Conservation (phyloP, 169 alveolate species). For the Cryptosporidium meleagridis region DNA sequence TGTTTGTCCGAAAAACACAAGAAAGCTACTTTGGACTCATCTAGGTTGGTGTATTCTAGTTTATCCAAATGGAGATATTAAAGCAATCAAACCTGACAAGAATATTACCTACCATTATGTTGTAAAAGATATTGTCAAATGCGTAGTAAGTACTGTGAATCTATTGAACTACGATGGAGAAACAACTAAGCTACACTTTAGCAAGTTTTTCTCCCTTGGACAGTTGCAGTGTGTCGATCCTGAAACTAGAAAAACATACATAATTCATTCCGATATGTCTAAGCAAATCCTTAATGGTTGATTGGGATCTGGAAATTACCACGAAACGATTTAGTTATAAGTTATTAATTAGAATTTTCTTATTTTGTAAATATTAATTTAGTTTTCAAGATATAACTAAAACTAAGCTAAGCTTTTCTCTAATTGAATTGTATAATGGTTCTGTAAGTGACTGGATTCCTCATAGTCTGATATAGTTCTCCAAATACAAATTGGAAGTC, state of each 20-base stretch:
- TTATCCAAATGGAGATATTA: conserved; percentile 63
- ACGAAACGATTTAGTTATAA: background rate
- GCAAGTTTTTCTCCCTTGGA: conserved; percentile 43
- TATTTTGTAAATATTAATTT: background rate
- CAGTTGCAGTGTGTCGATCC: conserved; percentile 67
- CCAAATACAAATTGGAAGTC: conserved; percentile 33
- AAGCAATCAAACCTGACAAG: conserved; percentile 55
- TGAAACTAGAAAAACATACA: conserved; percentile 47
- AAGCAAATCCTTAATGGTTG: conserved; percentile 35
- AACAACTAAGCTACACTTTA: conserved; percentile 12
- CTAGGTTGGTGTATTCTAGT: conserved; percentile 66
- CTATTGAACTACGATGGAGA: conserved; percentile 11
- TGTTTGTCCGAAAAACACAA: conserved; percentile 47
- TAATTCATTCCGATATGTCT: conserved; percentile 33
- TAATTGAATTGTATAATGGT: conserved; percentile 51
- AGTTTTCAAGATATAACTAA: background rate
- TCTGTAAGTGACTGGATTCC: background rate
- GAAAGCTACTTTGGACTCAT: conserved; percentile 60
- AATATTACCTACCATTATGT: conserved; percentile 60
- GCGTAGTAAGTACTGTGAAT: background rate
- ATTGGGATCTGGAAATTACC: background rate
- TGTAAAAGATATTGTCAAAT: conserved; percentile 43
- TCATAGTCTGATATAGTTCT: conserved; percentile 6
- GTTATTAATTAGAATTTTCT: background rate
- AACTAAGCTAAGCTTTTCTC: background rate